phyloP scores from a whole-genome alignment of 345 rosid species.

The Eutrema japonicum region DNA sequence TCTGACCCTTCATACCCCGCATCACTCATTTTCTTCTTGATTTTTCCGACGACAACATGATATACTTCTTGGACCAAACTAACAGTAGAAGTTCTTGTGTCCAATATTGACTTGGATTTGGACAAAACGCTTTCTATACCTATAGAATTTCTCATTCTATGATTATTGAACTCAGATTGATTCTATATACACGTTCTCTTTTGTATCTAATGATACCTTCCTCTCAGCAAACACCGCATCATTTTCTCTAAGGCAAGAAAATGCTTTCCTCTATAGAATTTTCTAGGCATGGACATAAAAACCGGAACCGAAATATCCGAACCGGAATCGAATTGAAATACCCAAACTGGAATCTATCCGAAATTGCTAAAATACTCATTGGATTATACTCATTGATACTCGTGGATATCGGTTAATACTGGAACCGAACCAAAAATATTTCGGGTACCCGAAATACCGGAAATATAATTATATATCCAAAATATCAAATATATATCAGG shows the following conservation, averaged over 20 bases:
- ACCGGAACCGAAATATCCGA: too few species aligned
- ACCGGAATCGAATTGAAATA: too few species aligned
- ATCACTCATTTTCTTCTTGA: background rate
- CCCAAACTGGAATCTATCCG: too few species aligned
- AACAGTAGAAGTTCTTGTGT: background rate
- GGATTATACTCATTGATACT: too few species aligned
- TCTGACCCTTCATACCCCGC: background rate
- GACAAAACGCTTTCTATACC: background rate
- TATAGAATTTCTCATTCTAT: background rate
- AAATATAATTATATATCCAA: too few species aligned
- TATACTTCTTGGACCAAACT: background rate
- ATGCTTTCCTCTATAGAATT: background rate
- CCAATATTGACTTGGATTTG: background rate
- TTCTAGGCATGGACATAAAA: too few species aligned
- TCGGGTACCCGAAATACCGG: too few species aligned
- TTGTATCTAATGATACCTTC: background rate
- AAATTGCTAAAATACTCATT: too few species aligned
- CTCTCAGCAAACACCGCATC: background rate
- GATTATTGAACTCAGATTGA: conserved; percentile 6
- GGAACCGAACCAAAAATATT: too few species aligned
- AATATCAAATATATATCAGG: too few species aligned
- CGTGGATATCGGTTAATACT: too few species aligned
- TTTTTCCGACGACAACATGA: background rate
- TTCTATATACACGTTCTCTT: background rate
- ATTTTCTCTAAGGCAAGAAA: background rate